Base-by-base conservation (phyloP, 75 land plant species). In the Pseudotsuga menziesii region DNA sequence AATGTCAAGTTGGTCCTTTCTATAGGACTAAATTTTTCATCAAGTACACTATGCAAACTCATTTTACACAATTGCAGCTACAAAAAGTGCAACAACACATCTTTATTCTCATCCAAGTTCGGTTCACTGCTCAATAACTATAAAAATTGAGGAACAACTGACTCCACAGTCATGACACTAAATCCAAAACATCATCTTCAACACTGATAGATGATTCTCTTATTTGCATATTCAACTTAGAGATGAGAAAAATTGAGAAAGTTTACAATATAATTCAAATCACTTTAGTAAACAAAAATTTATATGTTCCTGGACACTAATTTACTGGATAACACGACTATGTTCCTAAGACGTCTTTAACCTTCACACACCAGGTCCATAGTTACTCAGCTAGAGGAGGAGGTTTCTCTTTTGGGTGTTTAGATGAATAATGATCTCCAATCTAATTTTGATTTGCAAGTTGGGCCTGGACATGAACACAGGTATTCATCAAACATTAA, bases 341-440 rank as follows among this genome's bases (percentile, higher is more conserved):
- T 69, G 41, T 69, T 69, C n/a, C 35, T 22, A 20, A 69, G 19
- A 20, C 41, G 14, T 39, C 35, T 36, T 69, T 69, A 39, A 69
- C 52, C 12, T 23, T 41, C 48, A 69, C 23, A 69, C 25, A 69
- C 20, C 22, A 41, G 16, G 36, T 39, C 35, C 72, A 69, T 11
- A 20, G 2, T 39, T 69, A 69, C n/a, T 69, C 48, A 41, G 72
- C 41, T 69, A 19, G 52, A 2, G 3, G 13, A 69, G 88, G 85
- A 5, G 85, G 78, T 27, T 77, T 83, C 84, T 91, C 93, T 77
- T 91, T 91, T 58, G 93, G 93, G 80, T 91, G 93, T 83, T 91
- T 91, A 39, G 93, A 91, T 1, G 86, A 80, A 76, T 81, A 91
- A 73, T 91, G 93, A 82, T 91, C 93, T 23, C 27, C 83, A 12